Evolutionary conservation across 306 rosid genomes (phyloP).

Genomic region (Malus asiatica): DNA sequence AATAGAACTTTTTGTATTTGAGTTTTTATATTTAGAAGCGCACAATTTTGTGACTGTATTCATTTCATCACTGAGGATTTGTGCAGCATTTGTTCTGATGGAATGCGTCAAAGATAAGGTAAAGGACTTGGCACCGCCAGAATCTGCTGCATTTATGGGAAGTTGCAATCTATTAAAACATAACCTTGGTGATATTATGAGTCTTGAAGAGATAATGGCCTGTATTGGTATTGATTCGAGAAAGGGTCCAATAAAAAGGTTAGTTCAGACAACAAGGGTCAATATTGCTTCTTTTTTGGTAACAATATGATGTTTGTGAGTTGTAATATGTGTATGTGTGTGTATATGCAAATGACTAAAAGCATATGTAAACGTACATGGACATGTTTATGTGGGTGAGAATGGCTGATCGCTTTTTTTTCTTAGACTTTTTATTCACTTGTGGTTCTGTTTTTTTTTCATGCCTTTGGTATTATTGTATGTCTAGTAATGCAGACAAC

Average conservation of each 20-base stretch:
- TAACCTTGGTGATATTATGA: constrained; percentile 23
- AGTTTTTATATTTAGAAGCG: not conserved
- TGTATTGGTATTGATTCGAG: constrained; percentile 30
- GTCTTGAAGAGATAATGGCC: constrained; percentile 43
- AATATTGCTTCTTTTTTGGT: not conserved
- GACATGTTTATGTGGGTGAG: not conserved
- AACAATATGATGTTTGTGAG: not conserved
- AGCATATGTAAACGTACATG: not conserved
- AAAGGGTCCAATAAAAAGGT: constrained; percentile 23
- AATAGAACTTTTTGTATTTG: not conserved
- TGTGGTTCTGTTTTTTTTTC: not conserved
- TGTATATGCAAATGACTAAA: not conserved
- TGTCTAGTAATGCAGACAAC: not conserved
- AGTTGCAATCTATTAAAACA: constrained; percentile 46
- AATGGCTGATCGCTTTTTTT: not conserved
- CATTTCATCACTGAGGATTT: not conserved
- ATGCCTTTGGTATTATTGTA: not conserved
- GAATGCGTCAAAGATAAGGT: constrained; percentile 43
- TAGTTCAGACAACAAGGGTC: constrained; percentile 4
- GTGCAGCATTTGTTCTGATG: constrained; percentile 58
- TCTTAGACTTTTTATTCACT: not conserved
- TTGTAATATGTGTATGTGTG: not conserved
- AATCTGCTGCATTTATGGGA: constrained; percentile 30
- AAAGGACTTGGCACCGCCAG: constrained; percentile 27
- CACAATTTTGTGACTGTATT: constrained; percentile 1